Evolutionary conservation across 208 protist genomes (phyloP).

Genomic region (Dictyostelium gargantuum): DNA sequence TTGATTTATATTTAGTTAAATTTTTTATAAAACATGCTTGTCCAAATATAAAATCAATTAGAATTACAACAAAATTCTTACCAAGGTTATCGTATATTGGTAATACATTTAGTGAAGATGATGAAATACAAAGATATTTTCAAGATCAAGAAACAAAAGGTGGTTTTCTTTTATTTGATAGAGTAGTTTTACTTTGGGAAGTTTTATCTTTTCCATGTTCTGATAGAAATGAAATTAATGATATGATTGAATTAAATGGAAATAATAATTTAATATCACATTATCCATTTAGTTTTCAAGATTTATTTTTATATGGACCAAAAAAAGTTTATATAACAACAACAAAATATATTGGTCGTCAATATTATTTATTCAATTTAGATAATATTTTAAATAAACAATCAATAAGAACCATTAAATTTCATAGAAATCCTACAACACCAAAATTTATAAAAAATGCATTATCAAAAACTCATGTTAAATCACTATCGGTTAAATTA

Average conservation of each 20-base stretch:
- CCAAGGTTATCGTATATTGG: too few species aligned
- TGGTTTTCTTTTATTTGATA: background rate
- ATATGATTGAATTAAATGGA: too few species aligned
- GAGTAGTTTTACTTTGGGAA: background rate
- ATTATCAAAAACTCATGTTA: background rate
- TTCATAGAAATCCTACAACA: background rate
- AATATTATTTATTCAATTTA: background rate
- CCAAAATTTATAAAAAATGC: background rate
- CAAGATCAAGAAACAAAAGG: too few species aligned
- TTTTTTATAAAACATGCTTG: too few species aligned
- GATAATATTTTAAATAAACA: background rate
- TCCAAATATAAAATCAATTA: too few species aligned
- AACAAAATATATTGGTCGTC: background rate
- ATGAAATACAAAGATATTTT: too few species aligned
- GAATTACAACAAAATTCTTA: too few species aligned
- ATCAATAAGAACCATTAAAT: background rate
- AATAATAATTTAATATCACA: background rate
- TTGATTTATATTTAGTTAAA: too few species aligned
- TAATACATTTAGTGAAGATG: too few species aligned
- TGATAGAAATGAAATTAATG: background rate
- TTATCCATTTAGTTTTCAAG: background rate
- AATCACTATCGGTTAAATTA: background rate
- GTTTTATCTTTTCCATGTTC: background rate
- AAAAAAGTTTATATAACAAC: background rate
- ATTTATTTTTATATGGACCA: background rate